A percentile compares a stretch with the other conserved stretches of the same genome.
These are phyloP conservation scores for Aureobasidium pullulans DNA, from an alignment of 2,329 filamentous ascomycete species.

Conservation along the genomic window DNA sequence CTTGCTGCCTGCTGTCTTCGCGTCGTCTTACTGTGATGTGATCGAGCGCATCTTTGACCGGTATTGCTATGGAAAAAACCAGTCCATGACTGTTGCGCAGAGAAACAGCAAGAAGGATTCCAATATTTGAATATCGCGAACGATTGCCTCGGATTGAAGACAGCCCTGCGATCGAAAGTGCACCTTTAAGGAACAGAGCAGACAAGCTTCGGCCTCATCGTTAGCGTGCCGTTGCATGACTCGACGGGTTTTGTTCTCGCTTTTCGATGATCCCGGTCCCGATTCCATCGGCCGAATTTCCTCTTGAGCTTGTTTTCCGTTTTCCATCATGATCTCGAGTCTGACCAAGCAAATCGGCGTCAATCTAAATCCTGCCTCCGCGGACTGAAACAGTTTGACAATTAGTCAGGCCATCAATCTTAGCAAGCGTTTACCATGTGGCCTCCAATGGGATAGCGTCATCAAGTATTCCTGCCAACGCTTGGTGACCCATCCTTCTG, in stretches of 20 bases:
- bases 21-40: neutral
- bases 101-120: neutral
- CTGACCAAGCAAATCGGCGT: conserved; percentile 9
- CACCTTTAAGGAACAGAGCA: neutral
- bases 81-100: neutral
- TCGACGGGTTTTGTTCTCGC: neutral
- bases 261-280: neutral
- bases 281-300: conserved; percentile 2
- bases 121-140: neutral
- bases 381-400: conserved; percentile 13
- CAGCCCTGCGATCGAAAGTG: neutral
- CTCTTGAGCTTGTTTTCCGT: neutral
- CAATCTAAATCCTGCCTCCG: conserved; percentile 12
- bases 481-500: conserved; percentile 7
- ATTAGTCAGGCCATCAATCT: conserved; percentile 14
- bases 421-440: conserved; percentile 5
- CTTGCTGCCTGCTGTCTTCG: neutral
- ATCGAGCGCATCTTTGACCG: neutral
- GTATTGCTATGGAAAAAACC: neutral
- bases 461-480: conserved; percentile 9
- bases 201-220: neutral
- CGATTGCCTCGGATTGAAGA: neutral
- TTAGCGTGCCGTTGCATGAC: conserved; percentile 9
- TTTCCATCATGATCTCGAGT: conserved; percentile 6
- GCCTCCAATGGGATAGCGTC: conserved; percentile 8